Percentiles rank a stretch among this genome's conserved stretches.
These are phyloP conservation scores for Rhinocladiella similis DNA, from an alignment of 2,329 filamentous ascomycete genomes.

Conservation along the genomic window DNA sequence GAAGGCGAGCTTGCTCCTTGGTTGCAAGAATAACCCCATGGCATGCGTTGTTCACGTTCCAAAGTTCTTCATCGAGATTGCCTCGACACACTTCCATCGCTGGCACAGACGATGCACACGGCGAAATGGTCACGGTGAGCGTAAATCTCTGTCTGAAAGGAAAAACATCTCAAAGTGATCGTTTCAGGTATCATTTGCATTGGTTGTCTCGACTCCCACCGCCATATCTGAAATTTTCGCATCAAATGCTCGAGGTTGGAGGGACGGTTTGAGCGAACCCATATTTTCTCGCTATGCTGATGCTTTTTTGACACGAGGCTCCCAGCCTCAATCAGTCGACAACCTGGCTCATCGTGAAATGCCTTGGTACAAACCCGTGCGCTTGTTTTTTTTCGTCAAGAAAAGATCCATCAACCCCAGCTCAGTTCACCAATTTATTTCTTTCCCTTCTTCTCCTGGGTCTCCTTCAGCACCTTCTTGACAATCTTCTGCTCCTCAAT, in stretches of 20 bases:
- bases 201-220: neutral
- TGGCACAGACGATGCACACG: no score
- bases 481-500: constrained; percentile 99
- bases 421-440: constrained; percentile 45
- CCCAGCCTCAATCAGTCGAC: neutral
- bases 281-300: neutral
- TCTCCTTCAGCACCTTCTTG: constrained; percentile 99
- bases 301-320: neutral
- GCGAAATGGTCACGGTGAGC: no score
- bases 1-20: neutral
- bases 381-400: constrained; percentile 2
- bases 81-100: no score
- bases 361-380: neutral
- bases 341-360: neutral
- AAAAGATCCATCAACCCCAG: constrained; percentile 4
- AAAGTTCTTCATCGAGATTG: neutral
- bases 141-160: no score
- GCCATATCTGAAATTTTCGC: neutral
- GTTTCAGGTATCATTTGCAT: neutral
- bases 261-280: neutral
- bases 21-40: neutral
- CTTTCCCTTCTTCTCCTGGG: constrained; percentile 71
- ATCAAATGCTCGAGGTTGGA: neutral
- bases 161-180: neutral
- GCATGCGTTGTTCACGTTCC: neutral